These are phyloP conservation scores for Cenococcum geophilum DNA, from an alignment of 495 filamentous ascomycete genomes.

Conservation along the genomic window DNA sequence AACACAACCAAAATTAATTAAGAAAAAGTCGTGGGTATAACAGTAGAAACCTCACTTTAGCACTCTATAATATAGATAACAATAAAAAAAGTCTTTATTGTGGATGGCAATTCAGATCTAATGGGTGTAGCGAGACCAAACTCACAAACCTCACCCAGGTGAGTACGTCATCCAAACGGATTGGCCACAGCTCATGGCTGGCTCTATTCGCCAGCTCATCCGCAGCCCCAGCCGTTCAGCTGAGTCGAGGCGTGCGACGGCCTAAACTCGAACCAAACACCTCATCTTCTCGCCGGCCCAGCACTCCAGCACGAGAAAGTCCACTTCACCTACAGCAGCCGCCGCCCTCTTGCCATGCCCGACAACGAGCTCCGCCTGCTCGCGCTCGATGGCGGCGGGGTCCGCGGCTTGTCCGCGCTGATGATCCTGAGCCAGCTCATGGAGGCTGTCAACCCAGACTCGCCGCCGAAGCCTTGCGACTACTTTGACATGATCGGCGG, in stretches of 20 bases:
- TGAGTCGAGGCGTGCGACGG: background rate
- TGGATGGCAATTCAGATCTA: too few species aligned
- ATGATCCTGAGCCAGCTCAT: conserved; percentile 17
- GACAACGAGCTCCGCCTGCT: conserved; percentile 13
- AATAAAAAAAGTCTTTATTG: too few species aligned
- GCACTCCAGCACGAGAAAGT: background rate
- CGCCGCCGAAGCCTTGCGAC: conserved; percentile 24
- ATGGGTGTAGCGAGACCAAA: too few species aligned
- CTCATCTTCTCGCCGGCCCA: background rate
- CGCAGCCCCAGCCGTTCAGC: background rate
- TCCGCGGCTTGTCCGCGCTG: conserved; percentile 21
- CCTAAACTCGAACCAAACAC: background rate
- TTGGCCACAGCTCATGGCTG: too few species aligned
- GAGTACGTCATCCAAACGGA: too few species aligned
- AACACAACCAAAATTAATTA: too few species aligned
- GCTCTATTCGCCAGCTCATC: too few species aligned
- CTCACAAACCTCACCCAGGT: too few species aligned
- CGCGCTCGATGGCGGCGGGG: conserved; percentile 22
- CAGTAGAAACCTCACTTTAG: too few species aligned
- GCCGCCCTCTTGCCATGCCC: background rate
- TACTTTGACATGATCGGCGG: conserved; percentile 23
- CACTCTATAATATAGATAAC: too few species aligned
- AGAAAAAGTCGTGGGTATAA: too few species aligned
- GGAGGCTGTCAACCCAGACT: conserved; percentile 8
- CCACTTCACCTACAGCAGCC: conserved; percentile 1